These are phyloP conservation scores for Chlorociboria aeruginascens DNA, from an alignment of 495 filamentous ascomycete species.

Conservation along the genomic window DNA sequence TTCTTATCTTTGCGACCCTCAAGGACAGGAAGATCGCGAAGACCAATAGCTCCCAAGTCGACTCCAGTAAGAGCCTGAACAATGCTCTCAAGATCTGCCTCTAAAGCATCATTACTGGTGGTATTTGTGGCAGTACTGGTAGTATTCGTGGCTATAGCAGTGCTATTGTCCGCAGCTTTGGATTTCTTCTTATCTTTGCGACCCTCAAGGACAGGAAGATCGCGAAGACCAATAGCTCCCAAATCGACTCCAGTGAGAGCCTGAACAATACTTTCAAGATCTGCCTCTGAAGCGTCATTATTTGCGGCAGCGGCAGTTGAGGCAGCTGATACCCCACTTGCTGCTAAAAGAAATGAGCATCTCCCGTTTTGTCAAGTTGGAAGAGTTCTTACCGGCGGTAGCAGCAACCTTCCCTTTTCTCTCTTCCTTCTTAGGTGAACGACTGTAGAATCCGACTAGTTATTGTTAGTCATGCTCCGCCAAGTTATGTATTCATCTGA, in stretches of 20 bases:
- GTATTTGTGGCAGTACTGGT: background rate
- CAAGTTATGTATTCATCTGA: too few species aligned
- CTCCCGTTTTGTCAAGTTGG: background rate
- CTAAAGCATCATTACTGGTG: background rate
- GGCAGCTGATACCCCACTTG: background rate
- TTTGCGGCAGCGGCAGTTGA: background rate
- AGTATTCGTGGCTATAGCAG: slow-evolving; percentile 5
- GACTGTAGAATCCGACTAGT: slow-evolving; percentile 1
- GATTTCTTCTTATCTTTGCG: slow-evolving; percentile 12
- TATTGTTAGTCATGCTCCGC: background rate
- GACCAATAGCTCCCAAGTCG: slow-evolving; percentile 10
- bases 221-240: slow-evolving; percentile 8
- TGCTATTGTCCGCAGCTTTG: slow-evolving; percentile 14
- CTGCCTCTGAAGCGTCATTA: background rate
- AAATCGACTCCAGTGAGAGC: slow-evolving; percentile 13
- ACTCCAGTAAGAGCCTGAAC: slow-evolving; percentile 13
- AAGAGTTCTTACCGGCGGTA: background rate
- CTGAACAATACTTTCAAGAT: slow-evolving; percentile 4
- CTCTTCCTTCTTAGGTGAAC: slow-evolving; percentile 15
- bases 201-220: slow-evolving; percentile 5
- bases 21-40: slow-evolving; percentile 4
- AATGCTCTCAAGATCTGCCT: background rate
- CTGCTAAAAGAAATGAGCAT: background rate
- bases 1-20: slow-evolving; percentile 12
- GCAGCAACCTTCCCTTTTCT: background rate